A percentile compares a stretch with the other conserved stretches of the same genome.
These are phyloP conservation scores for Tuber melanosporum DNA, from an alignment of 495 filamentous ascomycete genomes.

Conservation along the genomic window DNA sequence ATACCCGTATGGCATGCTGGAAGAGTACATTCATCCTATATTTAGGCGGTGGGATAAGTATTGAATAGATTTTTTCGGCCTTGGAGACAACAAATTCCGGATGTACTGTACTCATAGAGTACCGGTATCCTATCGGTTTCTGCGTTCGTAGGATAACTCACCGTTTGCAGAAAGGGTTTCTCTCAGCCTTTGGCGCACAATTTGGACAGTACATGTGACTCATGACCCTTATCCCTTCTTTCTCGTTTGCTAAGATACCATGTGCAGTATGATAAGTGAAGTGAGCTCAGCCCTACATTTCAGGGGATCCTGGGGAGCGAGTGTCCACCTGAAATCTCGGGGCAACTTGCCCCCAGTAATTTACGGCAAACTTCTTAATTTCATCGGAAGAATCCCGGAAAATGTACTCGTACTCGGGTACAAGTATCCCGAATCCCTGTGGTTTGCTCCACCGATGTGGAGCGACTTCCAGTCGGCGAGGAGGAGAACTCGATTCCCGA, in stretches of 20 bases:
- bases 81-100: background rate
- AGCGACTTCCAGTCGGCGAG: background rate
- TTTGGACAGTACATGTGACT: background rate
- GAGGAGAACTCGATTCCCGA: background rate
- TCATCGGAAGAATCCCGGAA: background rate
- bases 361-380: background rate
- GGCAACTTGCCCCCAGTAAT: background rate
- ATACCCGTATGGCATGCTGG: background rate
- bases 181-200: background rate
- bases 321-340: background rate
- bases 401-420: background rate
- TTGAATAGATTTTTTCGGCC: background rate
- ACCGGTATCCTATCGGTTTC: background rate
- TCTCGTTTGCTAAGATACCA: background rate
- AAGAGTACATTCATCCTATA: background rate
- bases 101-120: background rate
- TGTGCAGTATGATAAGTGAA: background rate
- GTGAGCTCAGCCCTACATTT: background rate
- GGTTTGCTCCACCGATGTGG: background rate
- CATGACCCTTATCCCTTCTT: background rate
- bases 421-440: background rate
- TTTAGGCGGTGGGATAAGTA: background rate
- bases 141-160: background rate
- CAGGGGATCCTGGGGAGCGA: background rate
- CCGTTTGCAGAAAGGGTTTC: background rate